Conservation (phyloP, 768 basidiomycete species). For the Mycena kentingensis region DNA sequence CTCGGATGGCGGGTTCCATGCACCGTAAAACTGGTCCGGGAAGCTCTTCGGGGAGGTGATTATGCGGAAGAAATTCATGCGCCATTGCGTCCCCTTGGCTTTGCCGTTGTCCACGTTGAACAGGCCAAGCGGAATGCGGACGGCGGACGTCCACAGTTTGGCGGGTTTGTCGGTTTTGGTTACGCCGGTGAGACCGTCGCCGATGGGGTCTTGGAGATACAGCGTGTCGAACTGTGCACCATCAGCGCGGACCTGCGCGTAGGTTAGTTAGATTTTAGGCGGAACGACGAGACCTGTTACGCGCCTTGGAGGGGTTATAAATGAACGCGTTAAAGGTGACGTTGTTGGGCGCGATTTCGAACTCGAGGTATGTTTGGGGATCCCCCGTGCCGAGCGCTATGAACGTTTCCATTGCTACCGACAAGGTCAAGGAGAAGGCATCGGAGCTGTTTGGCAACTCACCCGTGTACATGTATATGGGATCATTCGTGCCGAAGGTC, state of each 20-base stretch:
- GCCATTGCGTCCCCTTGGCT: conserved; percentile 19
- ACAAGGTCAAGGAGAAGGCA: too few species aligned
- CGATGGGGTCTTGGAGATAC: conserved; percentile 11
- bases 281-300: background rate
- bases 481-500: conserved; percentile 10
- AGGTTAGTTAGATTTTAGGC: background rate
- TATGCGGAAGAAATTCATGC: conserved; percentile 23
- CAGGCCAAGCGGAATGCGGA: conserved; percentile 19
- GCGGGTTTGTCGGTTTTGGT: conserved; percentile 15
- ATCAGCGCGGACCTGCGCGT: conserved; percentile 13
- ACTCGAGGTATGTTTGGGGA: conserved; percentile 16
- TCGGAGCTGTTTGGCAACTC: too few species aligned
- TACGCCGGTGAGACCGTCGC: conserved; percentile 16
- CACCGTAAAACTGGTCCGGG: conserved; percentile 20
- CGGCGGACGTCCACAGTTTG: conserved; percentile 14
- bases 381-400: conserved; percentile 8
- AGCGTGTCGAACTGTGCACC: conserved; percentile 16
- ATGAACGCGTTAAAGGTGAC: conserved; percentile 22
- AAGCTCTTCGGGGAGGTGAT: conserved; percentile 12
- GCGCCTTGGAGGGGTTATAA: conserved; percentile 19
- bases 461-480: conserved; percentile 16
- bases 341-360: conserved; percentile 19
- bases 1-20: conserved; percentile 16
- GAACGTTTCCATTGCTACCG: conserved; percentile 23
- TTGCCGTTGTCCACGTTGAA: conserved; percentile 19